Percentiles rank a stretch among this genome's conserved stretches.
Conservation (phyloP, 2,329 filamentous ascomycete species). For the Colletotrichum sansevieriae region DNA sequence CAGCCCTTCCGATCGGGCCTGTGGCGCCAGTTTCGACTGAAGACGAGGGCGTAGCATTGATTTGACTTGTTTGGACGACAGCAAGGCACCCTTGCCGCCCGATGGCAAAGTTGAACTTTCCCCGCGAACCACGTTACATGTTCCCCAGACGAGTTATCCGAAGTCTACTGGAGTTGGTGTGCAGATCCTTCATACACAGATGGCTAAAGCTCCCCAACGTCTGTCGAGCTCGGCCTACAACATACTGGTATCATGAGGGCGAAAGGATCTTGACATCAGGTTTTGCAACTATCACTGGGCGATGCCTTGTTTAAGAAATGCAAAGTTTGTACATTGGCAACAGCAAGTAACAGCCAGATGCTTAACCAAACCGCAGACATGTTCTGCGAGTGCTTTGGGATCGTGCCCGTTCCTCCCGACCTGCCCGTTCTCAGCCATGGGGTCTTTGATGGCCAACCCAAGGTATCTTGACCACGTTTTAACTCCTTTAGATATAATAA, state of each 20-base stretch:
- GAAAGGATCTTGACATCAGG: too few species aligned
- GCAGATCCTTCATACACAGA: neutral
- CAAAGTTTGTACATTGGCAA: conserved; percentile 32
- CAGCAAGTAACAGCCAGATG: conserved; percentile 10
- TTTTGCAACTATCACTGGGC: too few species aligned
- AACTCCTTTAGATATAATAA: conserved; percentile 39
- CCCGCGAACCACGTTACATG: conserved; percentile 30
- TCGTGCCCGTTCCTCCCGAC: conserved; percentile 24
- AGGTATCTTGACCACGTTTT: conserved; percentile 40
- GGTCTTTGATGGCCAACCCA: conserved; percentile 38
- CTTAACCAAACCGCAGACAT: conserved; percentile 13
- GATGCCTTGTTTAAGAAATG: neutral
- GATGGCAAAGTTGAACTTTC: conserved; percentile 21
- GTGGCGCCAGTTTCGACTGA: too few species aligned
- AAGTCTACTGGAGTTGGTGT: conserved; percentile 6
- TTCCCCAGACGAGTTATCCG: conserved; percentile 22
- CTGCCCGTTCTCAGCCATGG: conserved; percentile 40
- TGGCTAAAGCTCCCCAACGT: neutral
- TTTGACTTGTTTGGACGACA: conserved; percentile 32
- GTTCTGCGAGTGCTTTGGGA: conserved; percentile 13
- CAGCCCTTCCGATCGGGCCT: too few species aligned
- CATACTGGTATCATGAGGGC: too few species aligned
- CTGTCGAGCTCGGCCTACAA: too few species aligned
- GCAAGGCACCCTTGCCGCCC: conserved; percentile 34
- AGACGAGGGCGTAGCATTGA: conserved; percentile 5